A percentile compares a stretch with the other conserved stretches of the same genome.
These are phyloP conservation scores for Austropuccinia psidii DNA, from an alignment of 1,284 basidiomycete genomes.

Conservation along the genomic window DNA sequence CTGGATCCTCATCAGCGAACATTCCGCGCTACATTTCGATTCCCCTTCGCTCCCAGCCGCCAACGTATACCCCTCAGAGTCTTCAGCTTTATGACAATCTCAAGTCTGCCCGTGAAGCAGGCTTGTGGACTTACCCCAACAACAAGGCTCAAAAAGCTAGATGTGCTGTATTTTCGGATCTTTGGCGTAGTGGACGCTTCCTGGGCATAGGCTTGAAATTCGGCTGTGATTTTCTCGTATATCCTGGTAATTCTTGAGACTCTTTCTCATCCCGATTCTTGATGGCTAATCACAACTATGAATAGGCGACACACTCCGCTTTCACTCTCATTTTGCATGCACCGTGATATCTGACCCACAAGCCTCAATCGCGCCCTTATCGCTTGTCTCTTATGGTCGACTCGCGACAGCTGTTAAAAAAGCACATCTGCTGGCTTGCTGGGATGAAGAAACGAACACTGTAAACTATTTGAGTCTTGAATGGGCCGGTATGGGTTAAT, in stretches of 20 bases:
- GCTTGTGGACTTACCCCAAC: slow-evolving; percentile 68
- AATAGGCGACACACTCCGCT: slow-evolving; percentile 83
- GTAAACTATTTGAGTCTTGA: slow-evolving; percentile 29
- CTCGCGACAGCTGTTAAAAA: slow-evolving; percentile 97
- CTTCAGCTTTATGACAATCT: slow-evolving; percentile 54
- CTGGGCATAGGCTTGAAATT: slow-evolving; percentile 84
- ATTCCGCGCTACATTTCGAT: slow-evolving; percentile 19
- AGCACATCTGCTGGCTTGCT: slow-evolving; percentile 75
- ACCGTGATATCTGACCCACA: slow-evolving; percentile 64
- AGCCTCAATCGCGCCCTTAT: slow-evolving; percentile 66
- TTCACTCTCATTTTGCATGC: slow-evolving; percentile 92
- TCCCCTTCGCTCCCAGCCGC: slow-evolving; percentile 14
- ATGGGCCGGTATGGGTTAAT: slow-evolving; percentile 37
- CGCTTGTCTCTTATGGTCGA: slow-evolving; percentile 87
- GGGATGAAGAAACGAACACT: slow-evolving; percentile 13
- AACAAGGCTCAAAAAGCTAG: slow-evolving; percentile 61
- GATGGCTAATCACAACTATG: not conserved
- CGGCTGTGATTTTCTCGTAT: slow-evolving; percentile 90
- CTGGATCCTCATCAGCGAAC: not conserved
- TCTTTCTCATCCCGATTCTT: not conserved
- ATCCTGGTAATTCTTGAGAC: slow-evolving; percentile 62
- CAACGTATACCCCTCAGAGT: not conserved
- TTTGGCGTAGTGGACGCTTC: slow-evolving; percentile 73
- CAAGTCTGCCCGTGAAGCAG: slow-evolving; percentile 57
- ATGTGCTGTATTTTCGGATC: slow-evolving; percentile 67